phyloP scores from a whole-genome alignment of 352 stramenopile species.

The Aphanomyces cochlioides region DNA sequence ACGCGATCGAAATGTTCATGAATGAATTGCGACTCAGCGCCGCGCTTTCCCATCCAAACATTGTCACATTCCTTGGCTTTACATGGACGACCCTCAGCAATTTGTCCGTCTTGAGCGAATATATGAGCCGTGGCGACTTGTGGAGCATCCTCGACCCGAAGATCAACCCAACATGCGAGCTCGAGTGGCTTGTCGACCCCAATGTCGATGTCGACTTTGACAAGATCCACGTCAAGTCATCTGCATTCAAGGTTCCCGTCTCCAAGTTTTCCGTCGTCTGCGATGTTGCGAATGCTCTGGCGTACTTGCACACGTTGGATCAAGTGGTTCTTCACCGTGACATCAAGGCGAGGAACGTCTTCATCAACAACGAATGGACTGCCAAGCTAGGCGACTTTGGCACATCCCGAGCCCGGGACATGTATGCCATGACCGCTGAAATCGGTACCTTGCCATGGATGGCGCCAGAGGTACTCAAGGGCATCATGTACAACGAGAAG shows the following conservation, averaged over 20 bases:
- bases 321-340: slow-evolving; percentile 29
- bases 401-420: slow-evolving; percentile 36
- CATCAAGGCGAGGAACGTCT: slow-evolving; percentile 26
- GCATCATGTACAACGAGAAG: slow-evolving; percentile 7
- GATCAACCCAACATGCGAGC: neutral
- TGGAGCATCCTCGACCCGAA: slow-evolving; percentile 48
- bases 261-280: slow-evolving; percentile 24
- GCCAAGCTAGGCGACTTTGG: slow-evolving; percentile 60
- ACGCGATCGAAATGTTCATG: slow-evolving; percentile 46
- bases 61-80: slow-evolving; percentile 65
- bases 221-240: neutral
- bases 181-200: slow-evolving; percentile 7
- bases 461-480: slow-evolving; percentile 25
- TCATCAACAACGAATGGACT: slow-evolving; percentile 32
- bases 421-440: slow-evolving; percentile 16
- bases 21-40: slow-evolving; percentile 57
- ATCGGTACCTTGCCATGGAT: slow-evolving; percentile 23
- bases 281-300: slow-evolving; percentile 35
- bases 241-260: neutral
- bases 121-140: slow-evolving; percentile 64
- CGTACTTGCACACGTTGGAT: slow-evolving; percentile 40
- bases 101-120: slow-evolving; percentile 65
- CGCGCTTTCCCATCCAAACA: slow-evolving; percentile 57
- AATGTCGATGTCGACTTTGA: slow-evolving; percentile 12
- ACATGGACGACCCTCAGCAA: slow-evolving; percentile 65